A percentile compares a stretch with the other conserved stretches of the same genome.
Evolutionary conservation across 805 yeast genomes (phyloP).

Genomic region (Vanderwaltozyma tropicalis): DNA sequence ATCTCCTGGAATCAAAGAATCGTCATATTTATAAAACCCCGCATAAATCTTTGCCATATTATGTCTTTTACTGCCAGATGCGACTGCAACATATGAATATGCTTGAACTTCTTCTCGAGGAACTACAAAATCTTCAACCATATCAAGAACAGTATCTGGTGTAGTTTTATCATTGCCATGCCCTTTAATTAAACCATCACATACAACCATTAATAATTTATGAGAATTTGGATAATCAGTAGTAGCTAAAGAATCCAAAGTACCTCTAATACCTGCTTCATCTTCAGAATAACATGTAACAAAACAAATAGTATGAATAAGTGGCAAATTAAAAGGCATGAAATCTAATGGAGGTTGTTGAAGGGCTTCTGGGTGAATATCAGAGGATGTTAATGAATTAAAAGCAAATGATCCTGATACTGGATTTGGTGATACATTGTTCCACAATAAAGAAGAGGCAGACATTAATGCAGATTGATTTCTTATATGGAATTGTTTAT

Average conservation of each 20-base stretch:
- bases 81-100: conserved; percentile 88
- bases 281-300: conserved; percentile 96
- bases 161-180: conserved; percentile 82
- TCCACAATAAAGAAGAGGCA: conserved; percentile 11
- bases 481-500: conserved; percentile 1
- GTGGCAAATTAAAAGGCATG: conserved; percentile 78
- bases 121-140: conserved; percentile 73
- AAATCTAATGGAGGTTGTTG: conserved; percentile 86
- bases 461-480: conserved; percentile 8
- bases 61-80: conserved; percentile 88
- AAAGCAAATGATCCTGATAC: conserved; percentile 13
- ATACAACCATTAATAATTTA: conserved; percentile 70
- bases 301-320: conserved; percentile 60
- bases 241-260: conserved; percentile 87
- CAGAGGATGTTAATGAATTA: conserved; percentile 44
- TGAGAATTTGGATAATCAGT: conserved; percentile 95
- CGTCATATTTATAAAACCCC: conserved; percentile 84
- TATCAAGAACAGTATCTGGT: conserved; percentile 76
- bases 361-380: conserved; percentile 66
- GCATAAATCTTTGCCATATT: conserved; percentile 96
- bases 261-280: conserved; percentile 72
- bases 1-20: conserved; percentile 59
- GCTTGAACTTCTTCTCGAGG: conserved; percentile 71
- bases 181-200: conserved; percentile 94
- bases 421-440: conserved; percentile 5